Conservation (phyloP, 345 rosid species). For the Mangifera indica region DNA sequence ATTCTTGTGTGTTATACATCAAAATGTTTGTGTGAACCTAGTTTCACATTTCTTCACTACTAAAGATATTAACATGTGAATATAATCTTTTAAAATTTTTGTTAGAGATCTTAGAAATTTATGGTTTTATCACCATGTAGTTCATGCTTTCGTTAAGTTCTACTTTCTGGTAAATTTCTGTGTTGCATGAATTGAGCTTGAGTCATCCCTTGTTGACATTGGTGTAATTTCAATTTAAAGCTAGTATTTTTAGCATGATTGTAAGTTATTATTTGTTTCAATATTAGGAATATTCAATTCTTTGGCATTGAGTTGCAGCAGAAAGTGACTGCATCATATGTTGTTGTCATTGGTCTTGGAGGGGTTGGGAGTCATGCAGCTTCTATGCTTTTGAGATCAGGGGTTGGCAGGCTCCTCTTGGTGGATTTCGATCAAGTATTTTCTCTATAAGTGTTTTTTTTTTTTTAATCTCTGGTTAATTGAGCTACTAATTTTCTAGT, state of each 20-base stretch:
- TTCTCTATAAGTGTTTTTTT: not conserved
- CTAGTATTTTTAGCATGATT: not conserved
- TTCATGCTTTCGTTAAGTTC: not conserved
- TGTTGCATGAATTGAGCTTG: no score
- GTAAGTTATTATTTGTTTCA: not conserved
- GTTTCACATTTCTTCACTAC: not conserved
- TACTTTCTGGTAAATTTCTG: not conserved
- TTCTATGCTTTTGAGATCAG: slow-evolving; percentile 92
- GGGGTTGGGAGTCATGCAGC: slow-evolving; percentile 99
- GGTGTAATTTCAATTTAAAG: not conserved
- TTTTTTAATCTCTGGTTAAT: no score
- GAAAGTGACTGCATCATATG: slow-evolving; percentile 79
- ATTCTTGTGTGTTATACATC: not conserved
- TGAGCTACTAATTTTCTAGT: not conserved
- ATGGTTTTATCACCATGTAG: not conserved
- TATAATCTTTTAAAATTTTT: not conserved
- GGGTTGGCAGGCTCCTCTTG: slow-evolving; percentile 86
- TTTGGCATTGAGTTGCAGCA: slow-evolving; percentile 73
- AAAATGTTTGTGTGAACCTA: not conserved
- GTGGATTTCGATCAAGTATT: slow-evolving; percentile 94
- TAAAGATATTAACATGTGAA: not conserved
- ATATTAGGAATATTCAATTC: slow-evolving; percentile 85
- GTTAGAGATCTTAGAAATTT: not conserved
- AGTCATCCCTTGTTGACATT: not conserved
- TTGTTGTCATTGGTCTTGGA: slow-evolving; percentile 96